phyloP scores from a whole-genome alignment of 345 rosid genomes.

The Acer campestre region DNA sequence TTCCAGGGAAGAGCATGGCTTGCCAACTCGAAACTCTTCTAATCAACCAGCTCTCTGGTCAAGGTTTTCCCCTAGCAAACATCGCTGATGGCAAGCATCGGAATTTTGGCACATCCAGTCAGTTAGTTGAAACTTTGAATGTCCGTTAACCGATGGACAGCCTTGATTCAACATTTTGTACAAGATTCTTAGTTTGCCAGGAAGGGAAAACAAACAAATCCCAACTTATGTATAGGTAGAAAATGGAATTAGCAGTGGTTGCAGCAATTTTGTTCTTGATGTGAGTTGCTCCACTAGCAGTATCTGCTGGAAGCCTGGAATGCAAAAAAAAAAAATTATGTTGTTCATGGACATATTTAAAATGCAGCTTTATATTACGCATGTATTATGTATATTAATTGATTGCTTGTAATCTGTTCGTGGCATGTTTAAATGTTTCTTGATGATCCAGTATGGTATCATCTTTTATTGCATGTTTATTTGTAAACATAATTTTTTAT shows the following conservation, averaged over 20 bases:
- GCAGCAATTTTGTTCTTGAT: constrained; percentile 55
- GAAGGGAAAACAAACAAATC: neutral
- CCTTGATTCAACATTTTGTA: constrained; percentile 21
- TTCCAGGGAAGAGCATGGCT: constrained; percentile 90
- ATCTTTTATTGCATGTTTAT: too few relatives aligned
- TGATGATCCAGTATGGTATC: too few relatives aligned
- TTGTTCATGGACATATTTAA: neutral
- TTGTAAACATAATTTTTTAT: too few relatives aligned
- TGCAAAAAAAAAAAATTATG: neutral
- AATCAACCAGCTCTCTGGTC: constrained; percentile 72
- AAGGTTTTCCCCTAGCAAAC: constrained; percentile 67
- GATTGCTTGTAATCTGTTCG: neutral
- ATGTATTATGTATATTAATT: neutral
- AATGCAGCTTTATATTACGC: neutral
- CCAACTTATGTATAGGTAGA: neutral
- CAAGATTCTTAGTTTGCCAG: constrained; percentile 11
- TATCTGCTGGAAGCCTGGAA: neutral
- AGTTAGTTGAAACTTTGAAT: constrained; percentile 36
- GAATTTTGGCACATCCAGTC: constrained; percentile 66
- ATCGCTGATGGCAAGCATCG: constrained; percentile 92
- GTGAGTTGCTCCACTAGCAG: constrained; percentile 43
- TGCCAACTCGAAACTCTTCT: constrained; percentile 94
- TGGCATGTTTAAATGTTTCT: too few relatives aligned
- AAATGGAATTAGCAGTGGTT: constrained; percentile 25
- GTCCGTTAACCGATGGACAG: constrained; percentile 15